Base-by-base conservation (phyloP, 1,139 yeast species). In the Protomyces inundatus region DNA sequence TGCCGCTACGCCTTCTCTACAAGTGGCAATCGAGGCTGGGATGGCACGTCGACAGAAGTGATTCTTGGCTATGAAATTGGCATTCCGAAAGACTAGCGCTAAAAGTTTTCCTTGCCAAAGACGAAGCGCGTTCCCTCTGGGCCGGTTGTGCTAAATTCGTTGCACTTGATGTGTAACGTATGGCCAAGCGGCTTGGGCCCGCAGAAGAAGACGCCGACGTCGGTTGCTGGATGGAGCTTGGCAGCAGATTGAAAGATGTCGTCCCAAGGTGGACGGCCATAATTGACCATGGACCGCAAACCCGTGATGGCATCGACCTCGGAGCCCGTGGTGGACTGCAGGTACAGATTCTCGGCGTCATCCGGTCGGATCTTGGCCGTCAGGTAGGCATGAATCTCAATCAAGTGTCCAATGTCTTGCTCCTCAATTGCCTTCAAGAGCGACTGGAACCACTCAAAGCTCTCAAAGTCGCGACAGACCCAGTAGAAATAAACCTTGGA, bases 21-120 rank as follows among this genome's bases (percentile, higher is more conserved):
- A 0, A 88, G 96, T 74, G 98, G 98, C 6, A 89, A 88, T 69
- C 82, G 98, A 71, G 98, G 98, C 3, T 91, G 97, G 97, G 93
- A 87, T 71, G 88, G 96, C 2, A 77, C 79, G 40, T 82, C 85
- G 51, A 87, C 95, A 0, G 98, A 93, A 67, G 82, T 86, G 36
- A 88, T 88, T 6, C 80, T 90, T 70, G 80, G 90, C 51, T 91
- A 90, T 73, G 96, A 90, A 72, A 85, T 91, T 42, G 48, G 32
- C 9, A 42, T 42, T 4, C 48, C 48, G 16, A 14, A 42, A 16
- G 23, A 16, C 48, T 42, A 42, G 33, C n/a, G 32, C 30, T 40
- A 61, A 39, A 61, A 55, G 39, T 55, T 61, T 39, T 61, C 64
- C 56, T 61, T 61, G 55, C 64, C 61, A 52, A 52, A 61, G 16